Conservation (phyloP, 257 asterid species). For the Lithospermum erythrorhizon region DNA sequence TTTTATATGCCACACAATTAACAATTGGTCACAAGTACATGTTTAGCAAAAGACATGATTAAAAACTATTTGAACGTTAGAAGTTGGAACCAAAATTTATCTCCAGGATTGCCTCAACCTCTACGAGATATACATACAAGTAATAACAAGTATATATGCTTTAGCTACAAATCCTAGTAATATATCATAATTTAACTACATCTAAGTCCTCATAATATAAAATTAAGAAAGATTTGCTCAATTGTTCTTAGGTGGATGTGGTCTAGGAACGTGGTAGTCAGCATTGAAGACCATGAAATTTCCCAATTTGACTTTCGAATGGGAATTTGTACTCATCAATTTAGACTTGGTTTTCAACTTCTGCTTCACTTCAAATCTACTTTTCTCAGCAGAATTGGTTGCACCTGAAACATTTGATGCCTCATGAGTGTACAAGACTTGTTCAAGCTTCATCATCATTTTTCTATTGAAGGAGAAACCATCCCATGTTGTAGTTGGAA, state of each 20-base stretch:
- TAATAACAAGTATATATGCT: no score
- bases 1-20: no score
- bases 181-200: conserved; percentile 6
- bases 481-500: conserved; percentile 1
- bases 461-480: conserved; percentile 16
- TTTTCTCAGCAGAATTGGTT: conserved; percentile 13
- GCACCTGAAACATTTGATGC: conserved; percentile 14
- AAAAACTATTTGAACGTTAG: conserved; percentile 4
- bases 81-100: conserved; percentile 6
- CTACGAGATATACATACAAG: conserved; percentile 27
- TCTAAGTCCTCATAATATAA: not conserved
- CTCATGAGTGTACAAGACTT: not conserved
- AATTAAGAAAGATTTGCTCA: conserved; percentile 14
- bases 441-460: conserved; percentile 11
- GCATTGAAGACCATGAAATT: conserved; percentile 37
- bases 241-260: conserved; percentile 66
- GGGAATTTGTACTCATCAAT: conserved; percentile 12
- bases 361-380: conserved; percentile 4
- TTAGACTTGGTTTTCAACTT: conserved; percentile 13
- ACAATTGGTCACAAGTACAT: no score
- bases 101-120: conserved; percentile 1
- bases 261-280: conserved; percentile 48
- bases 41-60: not conserved
- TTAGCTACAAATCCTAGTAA: no score
- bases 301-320: conserved; percentile 19